phyloP scores from a whole-genome alignment of 164 flowering plant species.

The Echeveria elegans region DNA sequence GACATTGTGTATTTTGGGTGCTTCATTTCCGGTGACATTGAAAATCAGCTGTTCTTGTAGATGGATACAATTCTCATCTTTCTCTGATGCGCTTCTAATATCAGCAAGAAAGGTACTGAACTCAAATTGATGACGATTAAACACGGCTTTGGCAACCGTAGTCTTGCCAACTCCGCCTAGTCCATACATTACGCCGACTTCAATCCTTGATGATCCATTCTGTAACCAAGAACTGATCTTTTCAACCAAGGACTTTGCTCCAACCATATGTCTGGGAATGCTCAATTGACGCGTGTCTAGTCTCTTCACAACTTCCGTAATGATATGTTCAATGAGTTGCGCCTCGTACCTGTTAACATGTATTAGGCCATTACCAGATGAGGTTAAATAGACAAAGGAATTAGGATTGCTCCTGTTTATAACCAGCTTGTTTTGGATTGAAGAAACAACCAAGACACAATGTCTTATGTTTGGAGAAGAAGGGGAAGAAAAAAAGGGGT shows the following conservation, averaged over 20 bases:
- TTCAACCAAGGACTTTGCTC: background rate
- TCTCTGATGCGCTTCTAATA: background rate
- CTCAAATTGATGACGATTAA: background rate
- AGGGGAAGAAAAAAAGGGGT: too few species aligned
- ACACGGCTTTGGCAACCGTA: constrained; percentile 12
- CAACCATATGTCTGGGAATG: constrained; percentile 5
- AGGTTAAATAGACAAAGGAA: too few species aligned
- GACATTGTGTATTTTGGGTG: background rate
- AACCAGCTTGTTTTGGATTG: too few species aligned
- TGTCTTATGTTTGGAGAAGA: too few species aligned
- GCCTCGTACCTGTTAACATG: background rate
- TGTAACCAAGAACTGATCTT: background rate
- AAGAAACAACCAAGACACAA: too few species aligned
- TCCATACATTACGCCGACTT: constrained; percentile 6
- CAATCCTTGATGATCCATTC: background rate
- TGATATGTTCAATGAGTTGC: background rate
- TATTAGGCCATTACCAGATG: background rate
- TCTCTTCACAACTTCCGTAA: background rate
- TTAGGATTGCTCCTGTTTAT: too few species aligned
- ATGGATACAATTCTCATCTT: background rate
- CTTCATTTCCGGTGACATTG: background rate
- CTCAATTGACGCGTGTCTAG: background rate
- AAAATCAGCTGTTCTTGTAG: constrained; percentile 8
- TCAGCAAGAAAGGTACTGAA: constrained; percentile 12
- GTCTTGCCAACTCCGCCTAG: constrained; percentile 17